A percentile compares a stretch with the other conserved stretches of the same genome.
phyloP scores from a whole-genome alignment of 2,329 filamentous ascomycete genomes.

The Aspergillus melleus region DNA sequence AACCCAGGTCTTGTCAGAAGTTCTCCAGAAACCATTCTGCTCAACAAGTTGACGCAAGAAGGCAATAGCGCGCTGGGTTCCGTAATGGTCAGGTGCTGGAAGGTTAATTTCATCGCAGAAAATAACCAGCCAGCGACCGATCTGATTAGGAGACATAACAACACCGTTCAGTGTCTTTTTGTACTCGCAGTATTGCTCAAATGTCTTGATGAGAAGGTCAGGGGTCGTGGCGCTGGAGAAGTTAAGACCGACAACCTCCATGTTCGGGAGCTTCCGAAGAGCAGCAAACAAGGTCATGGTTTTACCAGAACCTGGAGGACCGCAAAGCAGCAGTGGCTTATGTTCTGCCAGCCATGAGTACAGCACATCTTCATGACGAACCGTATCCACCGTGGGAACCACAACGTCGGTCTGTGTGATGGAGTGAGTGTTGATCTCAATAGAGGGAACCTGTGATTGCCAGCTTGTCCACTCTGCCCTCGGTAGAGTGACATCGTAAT shows the following conservation, averaged over 20 bases:
- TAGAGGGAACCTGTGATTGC: slow-evolving; percentile 89
- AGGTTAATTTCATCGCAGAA: slow-evolving; percentile 99
- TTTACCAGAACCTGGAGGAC: slow-evolving; percentile 97
- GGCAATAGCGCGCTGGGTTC: slow-evolving; percentile 93
- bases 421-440: slow-evolving; percentile 98
- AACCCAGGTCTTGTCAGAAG: slow-evolving; percentile 96
- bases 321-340: slow-evolving; percentile 93
- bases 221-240: slow-evolving; percentile 98
- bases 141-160: slow-evolving; percentile 91
- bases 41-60: slow-evolving; percentile 97
- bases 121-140: slow-evolving; percentile 95
- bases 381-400: slow-evolving; percentile 94
- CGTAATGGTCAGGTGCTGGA: slow-evolving; percentile 95
- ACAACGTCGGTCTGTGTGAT: slow-evolving; percentile 98
- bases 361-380: slow-evolving; percentile 96
- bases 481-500: slow-evolving; percentile 88
- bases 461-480: slow-evolving; percentile 87
- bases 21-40: slow-evolving; percentile 98
- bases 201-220: slow-evolving; percentile 96
- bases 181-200: slow-evolving; percentile 99
- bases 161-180: slow-evolving; percentile 97
- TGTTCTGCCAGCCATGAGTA: slow-evolving; percentile 99
- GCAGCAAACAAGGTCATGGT: slow-evolving; percentile 99
- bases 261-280: slow-evolving; percentile 92
- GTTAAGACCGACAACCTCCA: slow-evolving; percentile 98